Conservation (phyloP, 2,329 filamentous ascomycete genomes). For the Claviceps arundinis region DNA sequence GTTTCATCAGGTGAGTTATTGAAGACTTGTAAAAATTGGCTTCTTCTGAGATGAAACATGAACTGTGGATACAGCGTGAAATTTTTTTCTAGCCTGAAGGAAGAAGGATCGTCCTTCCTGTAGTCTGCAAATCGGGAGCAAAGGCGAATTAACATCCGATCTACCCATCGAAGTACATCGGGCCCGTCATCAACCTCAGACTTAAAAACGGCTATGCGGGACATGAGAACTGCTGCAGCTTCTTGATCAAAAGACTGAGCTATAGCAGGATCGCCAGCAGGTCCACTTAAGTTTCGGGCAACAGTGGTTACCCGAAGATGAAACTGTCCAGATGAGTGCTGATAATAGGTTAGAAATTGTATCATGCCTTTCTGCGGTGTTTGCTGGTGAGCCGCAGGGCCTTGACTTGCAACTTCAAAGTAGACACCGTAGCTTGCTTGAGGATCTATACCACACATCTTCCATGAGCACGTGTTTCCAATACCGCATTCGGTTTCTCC, state of each 20-base stretch:
- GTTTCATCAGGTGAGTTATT: conserved; percentile 99
- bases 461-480: conserved; percentile 97
- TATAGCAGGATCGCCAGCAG: conserved; percentile 85
- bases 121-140: conserved; percentile 97
- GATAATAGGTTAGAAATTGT: conserved; percentile 97
- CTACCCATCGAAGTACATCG: conserved; percentile 96
- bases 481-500: conserved; percentile 98
- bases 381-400: conserved; percentile 74
- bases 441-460: conserved; percentile 97
- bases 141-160: conserved; percentile 92
- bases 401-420: conserved; percentile 94
- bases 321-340: conserved; percentile 91
- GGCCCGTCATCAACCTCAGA: conserved; percentile 96
- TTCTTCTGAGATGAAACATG: conserved; percentile 97
- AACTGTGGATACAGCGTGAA: conserved; percentile 98
- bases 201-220: conserved; percentile 97
- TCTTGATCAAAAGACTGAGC: conserved; percentile 98
- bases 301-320: conserved; percentile 93
- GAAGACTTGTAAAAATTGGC: conserved; percentile 97
- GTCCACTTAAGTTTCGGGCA: conserved; percentile 79
- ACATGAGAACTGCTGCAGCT: conserved; percentile 94
- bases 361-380: conserved; percentile 87
- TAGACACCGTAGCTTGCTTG: conserved; percentile 90
- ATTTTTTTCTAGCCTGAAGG: conserved; percentile 95
- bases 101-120: conserved; percentile 92